Evolutionary conservation across 768 basidiomycete genomes (phyloP), one percentile per base, ranked within the genome.

Genomic region (Brasilioporus rufonigricans): DNA sequence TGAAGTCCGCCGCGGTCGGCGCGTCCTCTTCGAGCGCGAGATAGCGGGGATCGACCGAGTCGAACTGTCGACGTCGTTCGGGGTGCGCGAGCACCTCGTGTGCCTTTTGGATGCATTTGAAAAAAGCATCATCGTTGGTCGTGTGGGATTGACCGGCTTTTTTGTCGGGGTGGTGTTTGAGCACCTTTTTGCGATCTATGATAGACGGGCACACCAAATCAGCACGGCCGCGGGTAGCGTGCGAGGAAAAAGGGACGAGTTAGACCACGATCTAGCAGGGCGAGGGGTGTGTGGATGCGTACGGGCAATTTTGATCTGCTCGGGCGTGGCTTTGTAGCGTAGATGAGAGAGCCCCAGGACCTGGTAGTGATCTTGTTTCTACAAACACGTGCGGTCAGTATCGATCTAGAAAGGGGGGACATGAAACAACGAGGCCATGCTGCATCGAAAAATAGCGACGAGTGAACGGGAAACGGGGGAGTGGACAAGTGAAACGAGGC

Each of bases 61-160:
- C 97, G 74, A 96, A 99, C 71, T 98, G 94, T 44, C 91, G 86
- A 53, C 93, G 85, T 65, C 86, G 86, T 68, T 98, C 93, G 21
- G 84, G 67, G 73, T 96, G 81, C 43, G 86, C 87, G 53, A 99
- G 86, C 39, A 93, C 87, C 63, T 99, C 97, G 74, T 89, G 83
- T n/a, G 96, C 96, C 74, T 99, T 99, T 76, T 91, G 87, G 62
- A 99, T 98, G 71, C 97, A 99, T 75, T 99, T 99, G 90, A 99
- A 99, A 80, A 99, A 98, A 0, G 86, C 87, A 65, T 99, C 96
- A 72, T 98, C 95, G 76, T 98, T 96, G 55, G 91, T 87, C 64
- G 91, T 89, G 63, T 86, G 84, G 33, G 83, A 82, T 33, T 80
- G 73, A 41, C 82, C 84, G 26, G 88, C 82, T 71, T 98, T 98